Evolutionary conservation across 257 asterid genomes (phyloP), one percentile per base, ranked within the genome.

Genomic region (Solanum tarijense): DNA sequence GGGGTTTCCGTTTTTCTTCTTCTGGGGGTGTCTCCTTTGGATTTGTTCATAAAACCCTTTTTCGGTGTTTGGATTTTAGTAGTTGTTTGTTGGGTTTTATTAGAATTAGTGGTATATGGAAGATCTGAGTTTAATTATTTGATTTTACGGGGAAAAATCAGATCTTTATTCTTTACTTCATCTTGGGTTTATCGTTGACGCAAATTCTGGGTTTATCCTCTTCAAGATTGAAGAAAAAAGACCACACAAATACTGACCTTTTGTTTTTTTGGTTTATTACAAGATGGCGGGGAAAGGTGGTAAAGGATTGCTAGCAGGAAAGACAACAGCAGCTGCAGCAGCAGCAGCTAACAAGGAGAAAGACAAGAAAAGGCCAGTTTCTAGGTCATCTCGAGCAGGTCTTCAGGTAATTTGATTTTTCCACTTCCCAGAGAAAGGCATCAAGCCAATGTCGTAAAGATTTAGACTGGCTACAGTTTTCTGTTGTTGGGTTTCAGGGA

Each of bases 231-330:
- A 11, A 74, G 13, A 74, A 18, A 34, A 9, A 5, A 74, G 39
- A 14, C 21, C 1, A 6, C 34, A n/a, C 8, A 20, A 32, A 14
- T 84, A 39, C 75, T 60, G 35, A 60, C 60, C 60, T 14, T 21
- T 60, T 60, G 0, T 18, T 66, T 38, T 7, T 7, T 23, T n/a
- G 34, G 35, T 9, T 32, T 14, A 11, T 85, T 60, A 21, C 27
- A 60, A 83, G 84, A 96, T 96, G 99, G 99, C 99, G 48, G 99
- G 99, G 79, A 96, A 96, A 91, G 99, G 99, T 72, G 99, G 99
- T 62, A 96, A 96, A 90, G 99, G 99, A 39, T 98, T 96, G 11
- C 92, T 96, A 68, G 99, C 99, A 11, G 98, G 98, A 71, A 96
- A 96, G 93, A 96, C 99, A n/a, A 94, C 94, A 66, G 98, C 99